Evolutionary conservation across 2,329 filamentous ascomycete genomes (phyloP).

Genomic region (Xylariaceae sp.): DNA sequence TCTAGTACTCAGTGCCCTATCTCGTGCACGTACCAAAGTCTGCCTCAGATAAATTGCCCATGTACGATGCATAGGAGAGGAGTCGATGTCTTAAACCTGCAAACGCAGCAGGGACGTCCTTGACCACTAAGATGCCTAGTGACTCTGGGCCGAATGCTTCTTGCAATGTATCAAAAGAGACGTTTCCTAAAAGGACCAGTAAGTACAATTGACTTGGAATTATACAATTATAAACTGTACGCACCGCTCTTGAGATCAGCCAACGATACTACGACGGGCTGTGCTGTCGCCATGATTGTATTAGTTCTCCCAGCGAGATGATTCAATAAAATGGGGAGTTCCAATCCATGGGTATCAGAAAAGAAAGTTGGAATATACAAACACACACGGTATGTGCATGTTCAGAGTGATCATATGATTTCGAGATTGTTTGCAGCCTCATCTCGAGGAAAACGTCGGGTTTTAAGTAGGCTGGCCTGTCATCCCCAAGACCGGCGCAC

Average conservation of each 20-base stretch:
- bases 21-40: slow-evolving; percentile 64
- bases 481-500: slow-evolving; percentile 20
- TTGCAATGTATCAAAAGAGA: slow-evolving; percentile 70
- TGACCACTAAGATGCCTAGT: slow-evolving; percentile 91
- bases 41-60: slow-evolving; percentile 74
- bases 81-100: slow-evolving; percentile 70
- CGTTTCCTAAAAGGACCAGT: slow-evolving; percentile 52
- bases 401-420: background rate
- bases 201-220: slow-evolving; percentile 3
- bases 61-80: slow-evolving; percentile 85
- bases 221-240: slow-evolving; percentile 25
- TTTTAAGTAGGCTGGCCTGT: slow-evolving; percentile 10
- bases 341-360: background rate
- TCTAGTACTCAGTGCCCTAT: background rate
- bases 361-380: background rate
- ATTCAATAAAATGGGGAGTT: background rate
- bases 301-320: background rate
- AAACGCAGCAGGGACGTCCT: slow-evolving; percentile 77
- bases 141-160: slow-evolving; percentile 88
- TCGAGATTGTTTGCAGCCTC: slow-evolving; percentile 4
- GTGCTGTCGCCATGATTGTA: slow-evolving; percentile 49
- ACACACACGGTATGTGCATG: background rate
- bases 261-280: slow-evolving; percentile 64
- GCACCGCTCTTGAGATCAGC: slow-evolving; percentile 61
- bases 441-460: slow-evolving; percentile 36